These are phyloP conservation scores for Pichia insulana DNA, from an alignment of 805 yeast species.

Conservation along the genomic window DNA sequence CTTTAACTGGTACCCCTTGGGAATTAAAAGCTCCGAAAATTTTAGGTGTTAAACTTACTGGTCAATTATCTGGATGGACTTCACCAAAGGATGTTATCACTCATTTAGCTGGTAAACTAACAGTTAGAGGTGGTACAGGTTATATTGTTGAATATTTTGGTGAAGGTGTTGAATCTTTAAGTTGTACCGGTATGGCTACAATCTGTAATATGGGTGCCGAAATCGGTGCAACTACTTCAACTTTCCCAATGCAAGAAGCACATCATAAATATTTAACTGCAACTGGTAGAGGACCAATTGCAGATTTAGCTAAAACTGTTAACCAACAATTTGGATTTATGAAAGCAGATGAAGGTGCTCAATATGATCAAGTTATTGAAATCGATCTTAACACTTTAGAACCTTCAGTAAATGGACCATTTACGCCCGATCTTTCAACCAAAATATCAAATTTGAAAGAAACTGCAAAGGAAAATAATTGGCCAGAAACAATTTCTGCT, in stretches of 20 bases:
- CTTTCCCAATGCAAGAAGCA: constrained; percentile 91
- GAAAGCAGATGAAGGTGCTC: constrained; percentile 85
- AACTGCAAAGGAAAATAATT: constrained; percentile 72
- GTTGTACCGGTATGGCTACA: constrained; percentile 99
- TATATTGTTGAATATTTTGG: constrained; percentile 94
- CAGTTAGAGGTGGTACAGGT: constrained; percentile 98
- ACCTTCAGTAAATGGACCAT: constrained; percentile 96
- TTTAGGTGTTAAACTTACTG: constrained; percentile 90
- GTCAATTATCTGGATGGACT: constrained; percentile 89
- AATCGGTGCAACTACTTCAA: constrained; percentile 96
- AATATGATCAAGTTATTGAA: constrained; percentile 89
- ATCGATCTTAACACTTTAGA: constrained; percentile 82
- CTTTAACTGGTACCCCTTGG: constrained; percentile 91
- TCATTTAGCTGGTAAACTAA: constrained; percentile 85
- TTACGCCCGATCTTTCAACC: constrained; percentile 96
- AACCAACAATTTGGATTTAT: constrained; percentile 52
- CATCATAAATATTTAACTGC: constrained; percentile 81
- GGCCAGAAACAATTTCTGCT: constrained; percentile 91
- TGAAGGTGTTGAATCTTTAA: constrained; percentile 84
- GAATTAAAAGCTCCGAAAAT: constrained; percentile 96
- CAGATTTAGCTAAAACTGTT: constrained; percentile 69
- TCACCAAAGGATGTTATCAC: constrained; percentile 95
- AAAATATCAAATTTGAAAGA: constrained; percentile 83
- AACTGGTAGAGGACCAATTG: constrained; percentile 79
- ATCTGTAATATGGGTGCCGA: constrained; percentile 99